Percentiles rank a stretch among this genome's conserved stretches.
Evolutionary conservation across 176 grass and related monocot genomes (phyloP).

Genomic region (Oropetium thomaeum): DNA sequence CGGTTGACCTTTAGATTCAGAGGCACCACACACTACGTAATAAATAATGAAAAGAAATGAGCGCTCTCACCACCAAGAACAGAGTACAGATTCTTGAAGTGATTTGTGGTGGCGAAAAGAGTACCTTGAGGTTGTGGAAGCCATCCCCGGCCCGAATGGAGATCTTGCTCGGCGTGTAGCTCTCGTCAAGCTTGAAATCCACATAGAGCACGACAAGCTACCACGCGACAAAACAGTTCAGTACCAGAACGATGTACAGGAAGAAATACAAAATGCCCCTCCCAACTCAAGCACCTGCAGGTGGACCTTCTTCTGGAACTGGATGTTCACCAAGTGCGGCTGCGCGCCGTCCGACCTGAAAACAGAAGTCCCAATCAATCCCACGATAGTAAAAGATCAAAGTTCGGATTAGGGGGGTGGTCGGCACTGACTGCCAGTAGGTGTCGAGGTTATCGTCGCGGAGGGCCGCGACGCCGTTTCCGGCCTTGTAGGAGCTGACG

Average conservation of each 20-base stretch:
- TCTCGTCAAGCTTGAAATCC: conserved; percentile 96
- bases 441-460: conserved; percentile 81
- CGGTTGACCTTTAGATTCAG: neutral
- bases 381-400: neutral
- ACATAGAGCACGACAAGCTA: conserved; percentile 88
- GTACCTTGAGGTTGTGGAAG: conserved; percentile 97
- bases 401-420: neutral
- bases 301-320: conserved; percentile 95
- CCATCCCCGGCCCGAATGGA: conserved; percentile 83
- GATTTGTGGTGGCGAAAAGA: neutral
- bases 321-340: conserved; percentile 94
- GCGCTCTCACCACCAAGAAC: neutral
- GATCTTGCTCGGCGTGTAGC: conserved; percentile 98
- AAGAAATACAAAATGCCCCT: neutral
- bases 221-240: neutral
- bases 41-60: neutral
- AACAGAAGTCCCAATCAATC: neutral
- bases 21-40: neutral
- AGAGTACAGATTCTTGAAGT: neutral
- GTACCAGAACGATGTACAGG: neutral
- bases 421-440: conserved; percentile 59
- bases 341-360: conserved; percentile 87
- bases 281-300: conserved; percentile 52
- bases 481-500: conserved; percentile 91
- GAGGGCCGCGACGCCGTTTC: conserved; percentile 78